Conservation (phyloP, 2,329 filamentous ascomycete genomes). For the Ceratocystis huliohia region DNA sequence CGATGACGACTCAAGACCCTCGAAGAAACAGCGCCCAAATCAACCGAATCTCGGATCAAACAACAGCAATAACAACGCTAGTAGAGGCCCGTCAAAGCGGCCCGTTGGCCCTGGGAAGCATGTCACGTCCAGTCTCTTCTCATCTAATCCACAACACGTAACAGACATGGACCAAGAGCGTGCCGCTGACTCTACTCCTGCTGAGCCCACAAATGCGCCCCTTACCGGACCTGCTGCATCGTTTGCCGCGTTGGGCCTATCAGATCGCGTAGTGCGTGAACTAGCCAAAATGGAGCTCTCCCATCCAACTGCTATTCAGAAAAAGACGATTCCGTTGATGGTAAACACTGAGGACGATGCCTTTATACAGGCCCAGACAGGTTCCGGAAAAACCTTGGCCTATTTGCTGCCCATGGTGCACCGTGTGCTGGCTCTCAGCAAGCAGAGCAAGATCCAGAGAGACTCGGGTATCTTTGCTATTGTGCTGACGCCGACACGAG, state of each 20-base stretch:
- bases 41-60: conserved; percentile 18
- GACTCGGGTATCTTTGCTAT: conserved; percentile 88
- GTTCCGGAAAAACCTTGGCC: conserved; percentile 94
- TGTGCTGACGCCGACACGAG: conserved; percentile 83
- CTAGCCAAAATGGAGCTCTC: conserved; percentile 79
- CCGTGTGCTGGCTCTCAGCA: conserved; percentile 65
- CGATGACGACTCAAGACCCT: conserved; percentile 23
- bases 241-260: conserved; percentile 76
- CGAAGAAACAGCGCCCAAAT: conserved; percentile 25
- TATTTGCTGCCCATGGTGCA: conserved; percentile 89
- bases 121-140: conserved; percentile 83
- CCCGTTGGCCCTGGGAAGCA: conserved; percentile 32
- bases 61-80: not conserved
- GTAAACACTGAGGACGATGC: conserved; percentile 73
- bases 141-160: conserved; percentile 67
- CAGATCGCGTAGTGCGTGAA: conserved; percentile 66
- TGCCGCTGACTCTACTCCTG: conserved; percentile 38
- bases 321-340: conserved; percentile 70
- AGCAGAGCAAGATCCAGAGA: conserved; percentile 52
- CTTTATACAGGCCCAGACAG: conserved; percentile 93
- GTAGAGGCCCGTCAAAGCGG: not conserved
- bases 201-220: conserved; percentile 80
- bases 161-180: conserved; percentile 44
- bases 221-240: conserved; percentile 70
- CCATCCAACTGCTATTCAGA: conserved; percentile 88